These are phyloP conservation scores for Rubia tinctorum DNA, from an alignment of 305 asterid genomes.

Conservation along the genomic window DNA sequence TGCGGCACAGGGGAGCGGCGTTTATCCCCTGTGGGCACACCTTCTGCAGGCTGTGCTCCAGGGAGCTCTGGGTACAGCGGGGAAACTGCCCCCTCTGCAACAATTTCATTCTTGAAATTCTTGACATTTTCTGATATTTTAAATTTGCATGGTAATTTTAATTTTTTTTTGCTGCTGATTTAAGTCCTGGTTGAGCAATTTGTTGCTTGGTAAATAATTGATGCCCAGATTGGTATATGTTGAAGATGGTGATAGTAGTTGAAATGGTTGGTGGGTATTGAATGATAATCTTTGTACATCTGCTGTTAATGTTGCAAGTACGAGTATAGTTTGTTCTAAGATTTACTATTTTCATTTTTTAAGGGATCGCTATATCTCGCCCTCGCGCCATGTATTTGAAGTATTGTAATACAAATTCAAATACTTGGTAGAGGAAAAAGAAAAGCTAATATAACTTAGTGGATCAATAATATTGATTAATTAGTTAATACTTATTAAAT, in stretches of 20 bases:
- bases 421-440: too few relatives aligned
- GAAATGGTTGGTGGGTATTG: neutral
- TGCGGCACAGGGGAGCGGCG: constrained; percentile 43
- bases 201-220: neutral
- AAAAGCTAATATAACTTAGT: too few relatives aligned
- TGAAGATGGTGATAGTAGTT: neutral
- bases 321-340: neutral
- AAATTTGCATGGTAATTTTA: neutral
- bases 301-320: neutral
- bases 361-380: too few relatives aligned
- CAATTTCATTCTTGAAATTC: constrained; percentile 42
- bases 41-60: constrained; percentile 41
- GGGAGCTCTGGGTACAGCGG: constrained; percentile 46
- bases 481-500: too few relatives aligned
- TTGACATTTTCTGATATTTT: constrained; percentile 33
- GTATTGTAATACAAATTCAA: too few relatives aligned
- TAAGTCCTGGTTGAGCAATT: neutral
- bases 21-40: constrained; percentile 48
- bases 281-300: neutral
- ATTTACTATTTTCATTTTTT: neutral
- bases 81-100: constrained; percentile 48
- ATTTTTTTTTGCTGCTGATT: neutral
- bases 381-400: too few relatives aligned
- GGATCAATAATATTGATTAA: too few relatives aligned
- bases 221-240: neutral